Conservation (phyloP, 2,329 filamentous ascomycete species). For the Pseudogymnoascus pannorum region DNA sequence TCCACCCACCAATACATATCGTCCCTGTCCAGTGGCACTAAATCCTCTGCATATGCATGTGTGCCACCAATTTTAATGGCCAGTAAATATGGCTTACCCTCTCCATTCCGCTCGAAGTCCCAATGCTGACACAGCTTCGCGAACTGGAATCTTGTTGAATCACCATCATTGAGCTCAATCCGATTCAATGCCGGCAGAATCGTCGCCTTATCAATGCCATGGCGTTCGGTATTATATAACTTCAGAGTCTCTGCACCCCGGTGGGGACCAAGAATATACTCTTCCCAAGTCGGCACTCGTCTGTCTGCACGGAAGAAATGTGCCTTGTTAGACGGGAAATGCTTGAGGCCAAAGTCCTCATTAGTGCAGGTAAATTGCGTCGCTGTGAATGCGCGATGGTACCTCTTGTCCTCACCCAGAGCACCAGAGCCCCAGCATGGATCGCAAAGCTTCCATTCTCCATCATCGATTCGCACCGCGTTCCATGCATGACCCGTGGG, state of each 20-base stretch:
- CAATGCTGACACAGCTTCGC: constrained; percentile 75
- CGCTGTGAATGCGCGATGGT: constrained; percentile 62
- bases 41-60: constrained; percentile 52
- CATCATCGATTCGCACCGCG: constrained; percentile 77
- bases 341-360: constrained; percentile 70
- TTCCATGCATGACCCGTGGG: constrained; percentile 81
- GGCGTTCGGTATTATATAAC: constrained; percentile 40
- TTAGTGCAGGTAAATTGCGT: constrained; percentile 56
- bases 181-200: constrained; percentile 54
- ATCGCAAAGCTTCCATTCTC: constrained; percentile 87
- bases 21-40: constrained; percentile 67
- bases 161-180: constrained; percentile 47
- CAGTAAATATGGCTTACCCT: constrained; percentile 60
- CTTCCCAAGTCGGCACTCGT: constrained; percentile 63
- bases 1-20: constrained; percentile 78
- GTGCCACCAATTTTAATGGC: constrained; percentile 59
- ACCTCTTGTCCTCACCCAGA: constrained; percentile 48
- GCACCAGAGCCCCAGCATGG: constrained; percentile 87
- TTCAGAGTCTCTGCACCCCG: constrained; percentile 39
- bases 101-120: constrained; percentile 61
- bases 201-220: constrained; percentile 48
- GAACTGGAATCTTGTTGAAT: constrained; percentile 70
- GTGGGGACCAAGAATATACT: constrained; percentile 63
- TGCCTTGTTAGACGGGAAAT: constrained; percentile 64
- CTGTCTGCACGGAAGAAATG: constrained; percentile 74